Conservation (phyloP, 495 filamentous ascomycete genomes). For the Penicillium robsamsonii region DNA sequence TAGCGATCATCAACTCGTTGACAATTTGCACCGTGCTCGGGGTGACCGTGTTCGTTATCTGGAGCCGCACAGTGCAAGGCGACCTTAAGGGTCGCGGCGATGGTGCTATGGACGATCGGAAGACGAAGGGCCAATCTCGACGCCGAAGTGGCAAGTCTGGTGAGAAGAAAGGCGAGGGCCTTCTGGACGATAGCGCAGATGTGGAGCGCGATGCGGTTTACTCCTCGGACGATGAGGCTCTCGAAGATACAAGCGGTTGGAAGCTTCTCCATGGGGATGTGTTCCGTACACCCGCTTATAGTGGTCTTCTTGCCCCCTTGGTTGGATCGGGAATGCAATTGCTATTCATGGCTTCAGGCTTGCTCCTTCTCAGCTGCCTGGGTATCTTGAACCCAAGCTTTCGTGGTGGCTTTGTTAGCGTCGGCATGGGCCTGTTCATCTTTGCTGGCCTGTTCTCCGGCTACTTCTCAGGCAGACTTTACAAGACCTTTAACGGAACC, state of each 20-base stretch:
- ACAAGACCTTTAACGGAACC: conserved; percentile 80
- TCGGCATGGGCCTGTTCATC: conserved; percentile 82
- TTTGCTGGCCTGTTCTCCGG: conserved; percentile 88
- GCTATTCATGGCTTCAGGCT: conserved; percentile 77
- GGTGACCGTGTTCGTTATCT: conserved; percentile 80
- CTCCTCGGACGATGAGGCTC: conserved; percentile 69
- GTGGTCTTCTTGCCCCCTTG: conserved; percentile 77
- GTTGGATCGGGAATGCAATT: conserved; percentile 90
- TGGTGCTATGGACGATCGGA: conserved; percentile 64
- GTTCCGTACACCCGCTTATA: conserved; percentile 76
- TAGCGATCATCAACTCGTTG: conserved; percentile 88
- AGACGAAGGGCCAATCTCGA: conserved; percentile 51
- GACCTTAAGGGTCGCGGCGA: conserved; percentile 76
- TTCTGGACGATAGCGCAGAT: conserved; percentile 64
- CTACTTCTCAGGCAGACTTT: conserved; percentile 85
- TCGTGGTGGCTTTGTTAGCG: conserved; percentile 87
- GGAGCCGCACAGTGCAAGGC: conserved; percentile 75
- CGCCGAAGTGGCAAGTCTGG: conserved; percentile 48
- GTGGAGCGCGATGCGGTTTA: conserved; percentile 60
- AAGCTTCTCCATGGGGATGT: conserved; percentile 93
- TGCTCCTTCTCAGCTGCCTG: conserved; percentile 76
- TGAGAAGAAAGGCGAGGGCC: conserved; percentile 55
- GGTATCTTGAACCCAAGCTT: conserved; percentile 89
- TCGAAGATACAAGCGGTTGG: conserved; percentile 90
- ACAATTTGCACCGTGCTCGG: conserved; percentile 82